Evolutionary conservation across 352 stramenopile species (phyloP), one percentile per base, ranked within the genome.

Genomic region (Aphanomyces cochlioides): DNA sequence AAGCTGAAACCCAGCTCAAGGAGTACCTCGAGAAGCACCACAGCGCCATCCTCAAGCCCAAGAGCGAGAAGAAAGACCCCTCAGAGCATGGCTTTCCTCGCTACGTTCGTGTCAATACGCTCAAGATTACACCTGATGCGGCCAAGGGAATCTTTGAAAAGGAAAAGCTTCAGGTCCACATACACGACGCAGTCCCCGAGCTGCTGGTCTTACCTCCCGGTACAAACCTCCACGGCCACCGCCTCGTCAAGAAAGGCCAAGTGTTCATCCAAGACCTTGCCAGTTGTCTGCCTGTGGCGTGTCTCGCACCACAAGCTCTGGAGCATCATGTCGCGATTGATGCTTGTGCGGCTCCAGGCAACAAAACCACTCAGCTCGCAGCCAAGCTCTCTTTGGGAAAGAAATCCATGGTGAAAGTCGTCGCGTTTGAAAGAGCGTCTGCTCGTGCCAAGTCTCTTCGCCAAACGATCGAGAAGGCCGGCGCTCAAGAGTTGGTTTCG

Each of bases 321-420:
- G 40, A 17, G 15, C 80, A 84, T 64, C 69, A 60, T 1, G 59
- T 84, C 53, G 73, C 87, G 1, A 93, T 98, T 53, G 97, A 99
- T 79, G 96, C 96, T 5, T 99, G 96, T 75, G 95, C 97, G 5
- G 96, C 97, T 15, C 97, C 97, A 7, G 97, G 97, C 15, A 99
- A 99, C 81, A 99, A 99, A 80, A 99, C 97, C 17, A 97, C 90
- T 75, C 97, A 99, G 78, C 78, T 98, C 13, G 97, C 97, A 12
- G 93, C 98, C 68, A 78, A 98, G 21, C 54, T 98, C 8, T 85
- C 88, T 84, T 57, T 57, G 47, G 41, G 61, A 72, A 73, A 77
- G 45, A 74, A 87, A 39, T 88, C 83, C 59, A 21, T 58, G 73
- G 6, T 68, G 81, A 91, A 88, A 56, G 90, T 99, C 47, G 96